Conservation (phyloP, 225 moss, liverwort and hornwort species). For the Climacium dendroides region DNA sequence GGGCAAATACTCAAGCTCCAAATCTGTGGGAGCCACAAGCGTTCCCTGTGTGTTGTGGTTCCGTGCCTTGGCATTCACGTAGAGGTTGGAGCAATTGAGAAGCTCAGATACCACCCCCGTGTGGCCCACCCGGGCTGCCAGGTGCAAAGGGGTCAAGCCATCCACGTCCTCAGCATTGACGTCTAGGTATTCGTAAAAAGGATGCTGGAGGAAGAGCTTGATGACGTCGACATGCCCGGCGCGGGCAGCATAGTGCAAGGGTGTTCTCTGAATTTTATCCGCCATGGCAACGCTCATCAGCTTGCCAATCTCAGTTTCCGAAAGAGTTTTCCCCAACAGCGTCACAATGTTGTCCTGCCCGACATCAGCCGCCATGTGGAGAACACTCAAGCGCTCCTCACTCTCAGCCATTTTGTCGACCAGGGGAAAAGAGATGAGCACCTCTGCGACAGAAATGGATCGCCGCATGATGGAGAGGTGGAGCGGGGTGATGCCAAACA, state of each 20-base stretch:
- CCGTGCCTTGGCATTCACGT: conserved; percentile 19
- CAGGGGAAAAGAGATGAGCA: not conserved
- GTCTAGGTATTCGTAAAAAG: conserved; percentile 17
- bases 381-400: conserved; percentile 9
- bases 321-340: not conserved
- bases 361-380: conserved; percentile 38
- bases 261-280: conserved; percentile 30
- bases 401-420: conserved; percentile 22
- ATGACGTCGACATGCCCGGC: conserved; percentile 19
- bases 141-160: conserved; percentile 29
- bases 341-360: conserved; percentile 17
- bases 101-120: conserved; percentile 21
- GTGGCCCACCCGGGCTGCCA: conserved; percentile 21
- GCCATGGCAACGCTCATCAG: conserved; percentile 9
- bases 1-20: conserved; percentile 28
- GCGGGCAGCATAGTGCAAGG: conserved; percentile 39
- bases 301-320: conserved; percentile 3
- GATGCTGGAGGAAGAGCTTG: conserved; percentile 12
- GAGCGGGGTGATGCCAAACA: conserved; percentile 32
- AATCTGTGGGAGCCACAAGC: conserved; percentile 9
- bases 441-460: conserved; percentile 1
- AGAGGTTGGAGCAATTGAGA: conserved; percentile 19
- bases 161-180: conserved; percentile 26
- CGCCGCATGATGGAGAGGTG: conserved; percentile 30
- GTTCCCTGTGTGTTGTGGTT: conserved; percentile 15